Evolutionary conservation across 2,329 filamentous ascomycete species (phyloP).

Genomic region (Paradendryphiella salina): DNA sequence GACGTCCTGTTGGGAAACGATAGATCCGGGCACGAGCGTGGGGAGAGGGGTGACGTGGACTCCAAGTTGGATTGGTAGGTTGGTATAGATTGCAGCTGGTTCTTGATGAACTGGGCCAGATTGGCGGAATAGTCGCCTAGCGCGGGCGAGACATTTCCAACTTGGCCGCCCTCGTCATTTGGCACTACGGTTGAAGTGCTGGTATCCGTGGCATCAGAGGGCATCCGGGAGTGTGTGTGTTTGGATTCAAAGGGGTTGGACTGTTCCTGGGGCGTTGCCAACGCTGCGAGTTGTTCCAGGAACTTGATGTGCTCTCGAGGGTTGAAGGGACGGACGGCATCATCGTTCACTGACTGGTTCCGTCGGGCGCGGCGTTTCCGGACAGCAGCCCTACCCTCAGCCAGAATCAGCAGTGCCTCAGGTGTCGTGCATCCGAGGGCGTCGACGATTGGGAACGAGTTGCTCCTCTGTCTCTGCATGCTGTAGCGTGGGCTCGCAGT

Average conservation of each 20-base stretch:
- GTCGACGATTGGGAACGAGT: constrained; percentile 43
- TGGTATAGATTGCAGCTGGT: constrained; percentile 41
- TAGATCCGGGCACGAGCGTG: constrained; percentile 40
- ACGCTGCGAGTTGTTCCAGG: constrained; percentile 22
- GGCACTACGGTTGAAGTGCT: constrained; percentile 38
- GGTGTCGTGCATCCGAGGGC: constrained; percentile 43
- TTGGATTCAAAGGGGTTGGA: constrained; percentile 12
- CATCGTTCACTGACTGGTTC: constrained; percentile 28
- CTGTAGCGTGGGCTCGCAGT: constrained; percentile 27
- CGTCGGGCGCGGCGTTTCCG: constrained; percentile 36
- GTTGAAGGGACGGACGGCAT: constrained; percentile 27
- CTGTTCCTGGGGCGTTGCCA: constrained; percentile 17
- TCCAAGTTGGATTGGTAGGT: constrained; percentile 29
- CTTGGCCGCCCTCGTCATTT: constrained; percentile 10
- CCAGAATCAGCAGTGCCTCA: constrained; percentile 42
- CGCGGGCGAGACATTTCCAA: constrained; percentile 11
- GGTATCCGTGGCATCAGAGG: constrained; percentile 37
- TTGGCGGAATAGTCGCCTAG: constrained; percentile 44
- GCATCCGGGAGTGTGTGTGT: constrained; percentile 30
- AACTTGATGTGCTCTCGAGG: constrained; percentile 41
- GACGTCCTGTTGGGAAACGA: constrained; percentile 25
- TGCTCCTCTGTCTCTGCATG: constrained; percentile 40
- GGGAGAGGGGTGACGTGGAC: constrained; percentile 29
- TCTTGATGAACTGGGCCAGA: constrained; percentile 43
- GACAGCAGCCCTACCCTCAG: constrained; percentile 42